A percentile compares a stretch with the other conserved stretches of the same genome.
Conservation (phyloP, 345 rosid species). For the Lagerstroemia speciosa region DNA sequence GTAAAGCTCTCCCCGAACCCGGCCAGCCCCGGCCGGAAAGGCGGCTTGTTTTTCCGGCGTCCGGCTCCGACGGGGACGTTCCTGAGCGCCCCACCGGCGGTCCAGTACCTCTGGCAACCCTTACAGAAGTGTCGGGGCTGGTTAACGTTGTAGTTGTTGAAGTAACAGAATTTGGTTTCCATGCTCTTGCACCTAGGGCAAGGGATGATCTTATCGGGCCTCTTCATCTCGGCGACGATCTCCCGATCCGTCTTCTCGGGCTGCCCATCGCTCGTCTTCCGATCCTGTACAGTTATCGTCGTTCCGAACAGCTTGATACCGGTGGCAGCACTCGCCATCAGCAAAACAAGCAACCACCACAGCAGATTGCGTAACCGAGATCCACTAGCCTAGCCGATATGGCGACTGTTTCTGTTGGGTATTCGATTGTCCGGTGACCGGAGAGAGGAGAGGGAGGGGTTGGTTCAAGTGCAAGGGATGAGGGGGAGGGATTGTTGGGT, state of each 20-base stretch:
- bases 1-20: conserved; percentile 23
- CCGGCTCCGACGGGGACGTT: conserved; percentile 95
- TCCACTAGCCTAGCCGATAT: too few relatives aligned
- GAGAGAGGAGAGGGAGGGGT: conserved; percentile 10
- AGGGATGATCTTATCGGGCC: conserved; percentile 79
- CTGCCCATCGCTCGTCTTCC: background rate
- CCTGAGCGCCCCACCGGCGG: conserved; percentile 91
- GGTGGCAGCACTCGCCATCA: conserved; percentile 15
- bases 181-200: conserved; percentile 95
- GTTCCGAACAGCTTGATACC: conserved; percentile 86
- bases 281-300: conserved; percentile 41
- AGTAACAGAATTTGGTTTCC: conserved; percentile 97
- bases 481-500: conserved; percentile 2
- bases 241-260: conserved; percentile 16
- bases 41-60: conserved; percentile 76
- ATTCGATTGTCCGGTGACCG: conserved; percentile 2
- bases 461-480: conserved; percentile 3
- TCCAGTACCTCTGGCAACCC: conserved; percentile 98
- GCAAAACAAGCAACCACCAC: background rate
- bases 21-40: conserved; percentile 26
- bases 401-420: conserved; percentile 8
- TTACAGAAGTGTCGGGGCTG: conserved; percentile 97
- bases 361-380: background rate
- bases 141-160: conserved; percentile 94
- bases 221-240: conserved; percentile 34